phyloP scores from a whole-genome alignment of 305 asterid species.

The Fraxinus paxiana region DNA sequence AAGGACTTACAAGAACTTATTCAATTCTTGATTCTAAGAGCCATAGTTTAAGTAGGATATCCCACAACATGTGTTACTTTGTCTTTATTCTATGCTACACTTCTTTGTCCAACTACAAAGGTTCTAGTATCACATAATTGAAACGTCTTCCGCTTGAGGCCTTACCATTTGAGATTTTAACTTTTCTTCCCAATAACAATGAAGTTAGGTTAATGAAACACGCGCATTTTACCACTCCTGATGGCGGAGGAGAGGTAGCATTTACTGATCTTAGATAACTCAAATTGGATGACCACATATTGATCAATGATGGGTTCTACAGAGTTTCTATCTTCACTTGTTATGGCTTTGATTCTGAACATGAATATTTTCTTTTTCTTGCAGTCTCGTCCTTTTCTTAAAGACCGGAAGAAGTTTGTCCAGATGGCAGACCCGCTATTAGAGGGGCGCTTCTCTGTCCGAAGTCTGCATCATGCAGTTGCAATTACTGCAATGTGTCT shows the following conservation, averaged over 20 bases:
- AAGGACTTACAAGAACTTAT: background rate
- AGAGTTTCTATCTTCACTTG: background rate
- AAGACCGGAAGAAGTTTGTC: constrained; percentile 44
- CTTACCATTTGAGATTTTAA: background rate
- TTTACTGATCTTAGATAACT: background rate
- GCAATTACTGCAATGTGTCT: constrained; percentile 72
- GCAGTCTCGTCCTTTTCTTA: constrained; percentile 55
- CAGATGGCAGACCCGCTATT: constrained; percentile 56
- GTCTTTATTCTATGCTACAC: background rate
- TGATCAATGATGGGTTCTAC: background rate
- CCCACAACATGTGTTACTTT: background rate
- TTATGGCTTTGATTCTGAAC: background rate
- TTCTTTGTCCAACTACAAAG: background rate
- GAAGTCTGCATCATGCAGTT: constrained; percentile 57
- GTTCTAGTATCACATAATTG: background rate
- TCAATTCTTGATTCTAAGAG: background rate
- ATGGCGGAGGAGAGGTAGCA: background rate
- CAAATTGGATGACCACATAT: background rate
- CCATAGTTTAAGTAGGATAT: background rate
- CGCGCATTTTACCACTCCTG: background rate
- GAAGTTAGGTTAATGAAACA: background rate
- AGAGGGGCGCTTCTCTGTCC: constrained; percentile 47
- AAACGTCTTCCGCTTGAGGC: background rate
- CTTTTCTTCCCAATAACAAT: background rate
- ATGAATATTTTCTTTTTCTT: background rate